Evolutionary conservation across 257 asterid species (phyloP).

Genomic region (Primulina eburnea): DNA sequence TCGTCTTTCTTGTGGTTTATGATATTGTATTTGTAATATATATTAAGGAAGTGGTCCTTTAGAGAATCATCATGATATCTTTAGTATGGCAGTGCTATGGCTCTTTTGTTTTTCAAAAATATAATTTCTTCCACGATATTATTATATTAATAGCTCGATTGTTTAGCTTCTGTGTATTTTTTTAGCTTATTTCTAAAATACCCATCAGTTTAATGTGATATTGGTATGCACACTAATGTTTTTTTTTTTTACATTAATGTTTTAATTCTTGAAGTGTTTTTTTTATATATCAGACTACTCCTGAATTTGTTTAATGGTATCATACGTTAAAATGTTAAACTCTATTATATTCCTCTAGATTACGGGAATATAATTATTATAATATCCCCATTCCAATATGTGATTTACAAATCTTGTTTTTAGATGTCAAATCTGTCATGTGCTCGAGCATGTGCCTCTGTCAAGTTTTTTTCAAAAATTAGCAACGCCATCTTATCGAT

Average conservation of each 20-base stretch:
- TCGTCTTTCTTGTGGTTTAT: neutral
- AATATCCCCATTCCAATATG: slow-evolving; percentile 95
- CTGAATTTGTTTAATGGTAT: too few species aligned
- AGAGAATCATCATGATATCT: neutral
- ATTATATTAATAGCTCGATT: neutral
- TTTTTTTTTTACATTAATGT: too few species aligned
- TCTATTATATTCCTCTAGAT: slow-evolving; percentile 85
- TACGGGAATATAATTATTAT: slow-evolving; percentile 77
- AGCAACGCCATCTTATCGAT: slow-evolving; percentile 56
- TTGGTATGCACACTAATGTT: neutral
- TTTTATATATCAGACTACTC: too few species aligned
- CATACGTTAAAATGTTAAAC: too few species aligned
- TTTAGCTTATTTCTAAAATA: too few species aligned
- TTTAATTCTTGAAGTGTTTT: too few species aligned
- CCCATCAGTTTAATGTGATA: neutral
- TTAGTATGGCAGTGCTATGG: too few species aligned
- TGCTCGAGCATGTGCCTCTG: slow-evolving; percentile 89
- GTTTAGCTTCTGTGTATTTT: neutral
- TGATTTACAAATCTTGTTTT: slow-evolving; percentile 73
- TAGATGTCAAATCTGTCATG: slow-evolving; percentile 70
- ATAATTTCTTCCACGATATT: neutral
- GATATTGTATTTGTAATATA: too few species aligned
- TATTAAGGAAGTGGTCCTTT: neutral
- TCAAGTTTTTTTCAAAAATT: slow-evolving; percentile 67
- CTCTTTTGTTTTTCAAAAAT: neutral